Base-by-base conservation (phyloP, 441 rosid species). In the Bocquillonia castaneifolia region DNA sequence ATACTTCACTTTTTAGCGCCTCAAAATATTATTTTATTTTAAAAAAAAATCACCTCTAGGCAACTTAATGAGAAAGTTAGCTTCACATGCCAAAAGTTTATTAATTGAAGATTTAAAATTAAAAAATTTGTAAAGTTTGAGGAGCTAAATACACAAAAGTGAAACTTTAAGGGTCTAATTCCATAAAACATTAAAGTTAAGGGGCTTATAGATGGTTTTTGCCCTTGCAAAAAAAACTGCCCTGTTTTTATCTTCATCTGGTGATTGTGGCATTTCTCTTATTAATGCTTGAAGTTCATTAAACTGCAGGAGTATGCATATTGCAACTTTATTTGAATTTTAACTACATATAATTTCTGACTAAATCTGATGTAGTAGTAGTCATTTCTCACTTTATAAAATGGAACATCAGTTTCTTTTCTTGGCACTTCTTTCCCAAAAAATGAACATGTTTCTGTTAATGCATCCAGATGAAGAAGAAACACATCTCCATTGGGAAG, bases 401-500 rank as follows among this genome's bases (percentile, higher is more conserved):
- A 44, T 56, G 34, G 31, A 44, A 31, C 31, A 40, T 42, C 42
- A 53, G 2, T 29, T 22, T 28, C 51, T 50, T 52, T 59, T 3
- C 9, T 10, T 22, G 42, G 1, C n/a, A 6, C 31, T 60, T 60
- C 10, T 3, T 53, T 60, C n/a, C 18, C 59, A 23, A 17, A 58
- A 66, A 23, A 60, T 34, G 29, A 63, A 42, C 31, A 50, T 64
- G 59, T 42, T 78, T 47, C 40, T 55, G 47, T 73, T 50, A 45
- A 9, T 72, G 60, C 59, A 51, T 57, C 56, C 78, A 91, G 98
- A 83, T 72, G 85, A 86, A 70, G 77, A 70, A 54, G 78, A 56
- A 15, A 81, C 65, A n/a, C 63, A 68, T 68, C 76, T 92, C 77
- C 80, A 74, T 40, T 95, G 99, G 97, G 90, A 89, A 59, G 92